Conservation (phyloP, 768 basidiomycete genomes). For the Trametes villosa region DNA sequence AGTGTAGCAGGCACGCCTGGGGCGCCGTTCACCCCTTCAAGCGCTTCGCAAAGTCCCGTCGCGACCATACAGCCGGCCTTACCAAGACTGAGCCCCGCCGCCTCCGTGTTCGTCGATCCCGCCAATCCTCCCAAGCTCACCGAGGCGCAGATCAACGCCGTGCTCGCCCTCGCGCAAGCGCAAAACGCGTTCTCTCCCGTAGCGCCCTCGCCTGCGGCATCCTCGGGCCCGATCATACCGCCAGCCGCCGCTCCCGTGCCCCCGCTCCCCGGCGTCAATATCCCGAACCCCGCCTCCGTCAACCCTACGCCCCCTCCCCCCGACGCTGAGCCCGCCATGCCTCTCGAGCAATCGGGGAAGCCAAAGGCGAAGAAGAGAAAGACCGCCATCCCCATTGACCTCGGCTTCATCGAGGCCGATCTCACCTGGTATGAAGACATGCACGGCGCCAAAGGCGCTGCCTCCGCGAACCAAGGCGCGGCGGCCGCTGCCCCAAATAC, state of each 20-base stretch:
- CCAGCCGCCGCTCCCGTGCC: not conserved
- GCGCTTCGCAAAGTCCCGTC: not conserved
- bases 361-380: constrained; percentile 25
- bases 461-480: no score
- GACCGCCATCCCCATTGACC: constrained; percentile 11
- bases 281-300: not conserved
- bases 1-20: not conserved
- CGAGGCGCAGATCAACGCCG: no score
- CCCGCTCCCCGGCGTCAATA: no score
- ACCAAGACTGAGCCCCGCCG: no score
- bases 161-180: no score
- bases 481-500: not conserved
- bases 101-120: no score
- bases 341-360: not conserved
- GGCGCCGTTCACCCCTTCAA: not conserved
- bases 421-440: constrained; percentile 24
- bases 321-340: not conserved
- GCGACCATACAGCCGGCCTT: no score
- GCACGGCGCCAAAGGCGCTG: constrained; percentile 2
- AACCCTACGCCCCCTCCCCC: not conserved
- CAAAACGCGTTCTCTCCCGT: no score
- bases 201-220: no score
- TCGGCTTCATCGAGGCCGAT: constrained; percentile 27
- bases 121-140: no score
- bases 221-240: not conserved